Conservation (phyloP, 768 basidiomycete species). For the Heimioporus sp. region DNA sequence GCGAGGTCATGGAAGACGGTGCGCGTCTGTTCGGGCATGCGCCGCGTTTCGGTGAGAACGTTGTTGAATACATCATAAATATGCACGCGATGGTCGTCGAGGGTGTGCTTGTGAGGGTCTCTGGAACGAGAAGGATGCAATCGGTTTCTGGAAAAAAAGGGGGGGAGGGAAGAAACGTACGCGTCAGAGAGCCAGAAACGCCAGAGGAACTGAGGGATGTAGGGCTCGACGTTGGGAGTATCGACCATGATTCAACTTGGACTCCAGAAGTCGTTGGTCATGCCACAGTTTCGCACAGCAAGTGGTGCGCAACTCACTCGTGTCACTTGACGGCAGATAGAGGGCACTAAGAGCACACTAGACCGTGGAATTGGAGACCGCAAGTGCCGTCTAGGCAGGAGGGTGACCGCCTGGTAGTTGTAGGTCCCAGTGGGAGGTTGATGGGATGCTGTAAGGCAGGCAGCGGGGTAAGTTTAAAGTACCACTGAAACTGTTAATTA, state of each 20-base stretch:
- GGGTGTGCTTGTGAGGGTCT: slow-evolving; percentile 28
- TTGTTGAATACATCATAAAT: slow-evolving; percentile 54
- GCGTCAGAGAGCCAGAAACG: slow-evolving; percentile 47
- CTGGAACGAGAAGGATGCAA: slow-evolving; percentile 3
- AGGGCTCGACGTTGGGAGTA: slow-evolving; percentile 29
- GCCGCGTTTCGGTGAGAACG: slow-evolving; percentile 43
- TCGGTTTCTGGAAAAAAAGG: background rate
- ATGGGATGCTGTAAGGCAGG: slow-evolving; percentile 10
- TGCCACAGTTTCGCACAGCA: background rate
- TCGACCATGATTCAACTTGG: background rate
- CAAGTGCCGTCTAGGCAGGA: background rate
- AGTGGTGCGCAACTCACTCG: background rate
- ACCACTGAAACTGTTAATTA: background rate
- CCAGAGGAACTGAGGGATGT: slow-evolving; percentile 48
- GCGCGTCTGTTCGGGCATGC: slow-evolving; percentile 32
- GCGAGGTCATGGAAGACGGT: slow-evolving; percentile 47
- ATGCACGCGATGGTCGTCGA: slow-evolving; percentile 43
- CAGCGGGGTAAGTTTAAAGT: slow-evolving; percentile 5
- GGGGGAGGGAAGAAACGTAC: slow-evolving; percentile 27
- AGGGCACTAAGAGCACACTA: background rate
- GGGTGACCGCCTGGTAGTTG: background rate
- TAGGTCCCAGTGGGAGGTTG: slow-evolving; percentile 5
- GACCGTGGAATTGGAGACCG: background rate
- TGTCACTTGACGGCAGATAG: background rate
- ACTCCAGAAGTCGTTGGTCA: too few relatives aligned